Percentiles rank a stretch among this genome's conserved stretches.
These are phyloP conservation scores for Solidago caesia DNA, from an alignment of 129 eudicot genomes.

Conservation along the genomic window DNA sequence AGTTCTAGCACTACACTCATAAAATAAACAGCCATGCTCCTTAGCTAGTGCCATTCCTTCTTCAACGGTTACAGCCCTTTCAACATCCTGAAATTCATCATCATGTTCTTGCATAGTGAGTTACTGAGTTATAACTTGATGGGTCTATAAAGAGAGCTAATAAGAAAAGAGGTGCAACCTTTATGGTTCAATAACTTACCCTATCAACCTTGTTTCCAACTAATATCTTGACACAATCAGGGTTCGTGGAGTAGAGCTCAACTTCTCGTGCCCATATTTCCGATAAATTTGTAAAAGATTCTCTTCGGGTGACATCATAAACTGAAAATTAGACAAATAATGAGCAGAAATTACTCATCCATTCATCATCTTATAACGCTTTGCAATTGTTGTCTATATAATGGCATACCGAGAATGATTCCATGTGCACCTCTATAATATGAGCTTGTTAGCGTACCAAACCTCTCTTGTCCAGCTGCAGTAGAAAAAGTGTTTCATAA, in stretches of 20 bases:
- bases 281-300: conserved; percentile 69
- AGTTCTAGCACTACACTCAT: conserved; percentile 91
- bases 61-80: conserved; percentile 75
- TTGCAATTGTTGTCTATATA: background rate
- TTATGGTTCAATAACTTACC: conserved; percentile 43
- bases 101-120: background rate
- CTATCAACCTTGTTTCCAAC: conserved; percentile 92
- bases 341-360: background rate
- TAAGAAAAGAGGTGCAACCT: background rate
- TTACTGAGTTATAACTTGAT: too few species aligned
- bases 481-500: background rate
- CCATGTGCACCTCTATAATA: conserved; percentile 96
- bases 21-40: conserved; percentile 59
- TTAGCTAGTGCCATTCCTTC: conserved; percentile 81
- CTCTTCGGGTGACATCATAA: conserved; percentile 81
- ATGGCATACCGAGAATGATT: conserved; percentile 65
- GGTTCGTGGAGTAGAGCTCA: conserved; percentile 71
- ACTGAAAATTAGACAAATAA: conserved; percentile 42
- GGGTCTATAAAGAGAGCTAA: background rate
- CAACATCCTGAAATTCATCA: conserved; percentile 59
- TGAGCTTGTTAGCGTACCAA: conserved; percentile 72
- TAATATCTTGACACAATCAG: conserved; percentile 75
- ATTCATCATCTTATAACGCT: background rate
- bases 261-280: conserved; percentile 76
- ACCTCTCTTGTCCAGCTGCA: conserved; percentile 96